phyloP scores from a whole-genome alignment of 75 land plant species.

The Picea sitchensis region DNA sequence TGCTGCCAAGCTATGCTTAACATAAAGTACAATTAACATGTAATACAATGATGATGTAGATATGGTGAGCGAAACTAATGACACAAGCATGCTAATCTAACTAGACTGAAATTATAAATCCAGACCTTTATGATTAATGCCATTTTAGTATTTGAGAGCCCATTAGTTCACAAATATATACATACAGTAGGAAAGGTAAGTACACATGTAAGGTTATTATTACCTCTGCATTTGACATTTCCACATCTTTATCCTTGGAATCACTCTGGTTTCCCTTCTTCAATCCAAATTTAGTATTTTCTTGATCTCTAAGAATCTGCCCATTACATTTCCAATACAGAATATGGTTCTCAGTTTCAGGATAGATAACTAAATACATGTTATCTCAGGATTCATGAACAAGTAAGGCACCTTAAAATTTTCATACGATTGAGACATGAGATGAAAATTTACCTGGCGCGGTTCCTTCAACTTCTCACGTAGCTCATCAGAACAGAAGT shows the following conservation, averaged over 20 bases:
- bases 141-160: neutral
- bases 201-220: neutral
- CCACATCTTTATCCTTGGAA: slow-evolving; percentile 36
- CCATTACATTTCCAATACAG: neutral
- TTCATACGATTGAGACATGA: neutral
- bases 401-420: neutral
- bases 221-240: slow-evolving; percentile 52
- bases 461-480: slow-evolving; percentile 69
- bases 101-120: too few species aligned
- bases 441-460: slow-evolving; percentile 45
- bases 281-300: slow-evolving; percentile 60
- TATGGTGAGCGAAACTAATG: too few species aligned
- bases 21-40: too few species aligned
- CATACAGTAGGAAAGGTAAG: neutral
- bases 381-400: neutral
- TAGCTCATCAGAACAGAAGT: slow-evolving; percentile 89
- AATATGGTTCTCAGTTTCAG: neutral
- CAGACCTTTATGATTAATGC: too few species aligned
- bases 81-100: too few species aligned
- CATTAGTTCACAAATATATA: neutral
- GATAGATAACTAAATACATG: too few species aligned
- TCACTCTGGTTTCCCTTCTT: slow-evolving; percentile 34
- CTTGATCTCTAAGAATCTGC: slow-evolving; percentile 55
- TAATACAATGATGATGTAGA: too few species aligned
- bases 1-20: too few species aligned